Evolutionary conservation across 345 rosid genomes (phyloP), one percentile per base, ranked within the genome.

Genomic region (Aquilaria malaccensis): DNA sequence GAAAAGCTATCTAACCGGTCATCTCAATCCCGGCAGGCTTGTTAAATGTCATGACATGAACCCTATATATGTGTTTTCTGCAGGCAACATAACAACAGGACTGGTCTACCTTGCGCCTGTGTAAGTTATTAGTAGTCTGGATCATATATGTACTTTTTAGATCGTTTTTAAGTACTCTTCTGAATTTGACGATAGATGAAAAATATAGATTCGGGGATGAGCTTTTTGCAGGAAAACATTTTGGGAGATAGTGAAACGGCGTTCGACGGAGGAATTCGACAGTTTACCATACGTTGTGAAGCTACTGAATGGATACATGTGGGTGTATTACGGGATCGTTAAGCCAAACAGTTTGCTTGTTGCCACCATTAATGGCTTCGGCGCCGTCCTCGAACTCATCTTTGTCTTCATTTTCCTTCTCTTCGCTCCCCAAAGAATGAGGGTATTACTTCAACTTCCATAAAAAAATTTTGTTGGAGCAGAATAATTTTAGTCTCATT

Each of bases 311-410:
- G 84, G 93, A 12, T 82, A 78, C 37, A 62, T 72, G 33, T 90
- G 95, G 95, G 84, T 83, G 51, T 87, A 88, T 67, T 87, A 85
- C 50, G 97, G 97, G 46, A 55, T 85, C 15, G 70, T 81, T 41
- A 87, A 89, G 67, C 95, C 95, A 2, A 68, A 83, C 63, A 83
- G 87, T 50, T 7, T 79, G 46, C 81, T 87, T 12, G 89, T 90
- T 1, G 94, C 95, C 50, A 87, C 97, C 10, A 78, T 90, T 33
- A 90, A 90, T 67, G 88, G 87, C 3, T 87, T 90, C 55, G 95
- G 97, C 52, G 74, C 75, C 45, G 61, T 82, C 11, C 70, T 76
- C 30, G 93, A 82, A 73, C 69, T 77, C 58, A 65, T 77, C 32
- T 90, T 69, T 50, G 75, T 90, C 50, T 15, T 62, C 41, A 71